Percentiles rank a stretch among this genome's conserved stretches.
These are phyloP conservation scores for Jatropha multifida DNA, from an alignment of 441 rosid species.

Conservation along the genomic window DNA sequence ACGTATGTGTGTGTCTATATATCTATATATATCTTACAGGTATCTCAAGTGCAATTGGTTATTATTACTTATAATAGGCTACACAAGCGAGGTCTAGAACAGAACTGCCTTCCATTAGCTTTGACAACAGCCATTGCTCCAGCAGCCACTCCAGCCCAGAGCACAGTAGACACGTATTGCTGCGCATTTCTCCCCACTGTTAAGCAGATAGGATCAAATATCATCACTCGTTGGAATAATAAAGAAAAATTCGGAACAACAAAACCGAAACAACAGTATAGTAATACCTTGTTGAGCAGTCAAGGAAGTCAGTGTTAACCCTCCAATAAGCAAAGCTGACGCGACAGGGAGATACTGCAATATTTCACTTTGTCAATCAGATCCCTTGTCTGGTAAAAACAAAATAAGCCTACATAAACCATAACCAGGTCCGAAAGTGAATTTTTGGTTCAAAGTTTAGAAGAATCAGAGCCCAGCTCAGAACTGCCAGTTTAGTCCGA, in stretches of 20 bases:
- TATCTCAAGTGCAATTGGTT: neutral
- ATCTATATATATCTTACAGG: slow-evolving; percentile 5
- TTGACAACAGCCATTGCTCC: slow-evolving; percentile 79
- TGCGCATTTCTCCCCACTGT: slow-evolving; percentile 75
- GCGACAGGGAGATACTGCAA: slow-evolving; percentile 94
- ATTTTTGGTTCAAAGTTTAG: too few relatives aligned
- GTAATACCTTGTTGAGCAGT: slow-evolving; percentile 76
- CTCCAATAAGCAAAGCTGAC: slow-evolving; percentile 87
- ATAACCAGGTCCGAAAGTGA: too few relatives aligned
- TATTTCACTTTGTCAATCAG: slow-evolving; percentile 18
- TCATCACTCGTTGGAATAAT: neutral
- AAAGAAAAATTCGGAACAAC: neutral
- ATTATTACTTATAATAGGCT: slow-evolving; percentile 47
- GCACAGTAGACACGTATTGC: slow-evolving; percentile 63
- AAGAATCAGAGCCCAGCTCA: too few relatives aligned
- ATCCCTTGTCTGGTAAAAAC: neutral
- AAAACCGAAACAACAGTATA: neutral
- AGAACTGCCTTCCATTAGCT: slow-evolving; percentile 83
- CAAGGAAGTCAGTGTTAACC: slow-evolving; percentile 78
- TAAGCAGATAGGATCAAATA: neutral
- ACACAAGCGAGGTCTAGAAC: slow-evolving; percentile 91
- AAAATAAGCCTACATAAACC: neutral
- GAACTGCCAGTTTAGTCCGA: too few relatives aligned
- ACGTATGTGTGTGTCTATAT: too few relatives aligned
- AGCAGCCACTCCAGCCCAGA: slow-evolving; percentile 87